phyloP scores from a whole-genome alignment of 306 rosid genomes.

The Benincasa hispida region DNA sequence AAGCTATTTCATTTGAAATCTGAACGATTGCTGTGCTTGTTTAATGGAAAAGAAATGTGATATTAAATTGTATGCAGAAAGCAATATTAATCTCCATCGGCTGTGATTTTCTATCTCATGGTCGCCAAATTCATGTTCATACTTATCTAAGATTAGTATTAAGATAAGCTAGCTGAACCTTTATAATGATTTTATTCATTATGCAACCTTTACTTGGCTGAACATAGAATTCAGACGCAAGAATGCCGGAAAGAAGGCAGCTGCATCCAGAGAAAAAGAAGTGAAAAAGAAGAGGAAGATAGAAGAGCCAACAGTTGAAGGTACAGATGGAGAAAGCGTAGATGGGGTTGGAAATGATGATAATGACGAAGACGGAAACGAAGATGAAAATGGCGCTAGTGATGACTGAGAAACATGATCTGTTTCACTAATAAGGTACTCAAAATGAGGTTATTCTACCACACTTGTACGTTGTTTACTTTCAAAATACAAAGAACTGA shows the following conservation, averaged over 20 bases:
- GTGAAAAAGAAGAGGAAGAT: conserved; percentile 49
- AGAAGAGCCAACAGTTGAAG: conserved; percentile 26
- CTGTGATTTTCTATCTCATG: neutral
- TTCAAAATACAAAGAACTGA: too few relatives aligned
- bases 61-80: neutral
- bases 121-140: neutral
- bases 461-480: neutral
- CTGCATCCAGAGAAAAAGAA: conserved; percentile 35
- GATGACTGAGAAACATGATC: neutral
- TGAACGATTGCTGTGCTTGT: neutral
- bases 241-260: conserved; percentile 59
- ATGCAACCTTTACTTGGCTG: conserved; percentile 2
- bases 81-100: neutral
- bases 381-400: neutral
- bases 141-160: neutral
- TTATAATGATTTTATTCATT: neutral
- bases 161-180: neutral
- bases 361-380: neutral
- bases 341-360: conserved; percentile 9
- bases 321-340: conserved; percentile 18
- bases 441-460: neutral
- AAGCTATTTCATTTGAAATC: neutral
- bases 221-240: conserved; percentile 56
- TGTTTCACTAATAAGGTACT: neutral
- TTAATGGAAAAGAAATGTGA: neutral